Conservation (phyloP, 164 flowering plant genomes). For the Vitis labrusca region DNA sequence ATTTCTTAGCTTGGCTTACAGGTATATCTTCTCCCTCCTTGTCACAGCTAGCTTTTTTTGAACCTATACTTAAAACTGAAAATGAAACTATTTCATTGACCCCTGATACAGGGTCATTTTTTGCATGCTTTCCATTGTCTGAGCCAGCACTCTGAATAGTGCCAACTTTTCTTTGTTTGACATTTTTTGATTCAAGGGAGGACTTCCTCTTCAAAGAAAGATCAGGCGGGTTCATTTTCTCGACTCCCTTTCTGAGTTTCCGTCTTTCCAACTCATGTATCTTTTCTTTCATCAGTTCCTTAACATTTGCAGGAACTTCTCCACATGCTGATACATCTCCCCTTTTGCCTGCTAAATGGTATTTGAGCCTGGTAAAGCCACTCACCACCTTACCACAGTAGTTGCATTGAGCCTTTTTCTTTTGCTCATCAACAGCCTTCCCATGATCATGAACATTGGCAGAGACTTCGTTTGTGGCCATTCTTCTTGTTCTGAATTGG, state of each 20-base stretch:
- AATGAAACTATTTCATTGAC: not conserved
- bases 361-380: conserved; percentile 47
- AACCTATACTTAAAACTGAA: not conserved
- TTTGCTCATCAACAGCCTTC: conserved; percentile 24
- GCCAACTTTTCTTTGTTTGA: conserved; percentile 15
- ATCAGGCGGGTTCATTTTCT: conserved; percentile 14
- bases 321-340: conserved; percentile 49
- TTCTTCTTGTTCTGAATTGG: not conserved
- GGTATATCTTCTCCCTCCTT: conserved; percentile 12
- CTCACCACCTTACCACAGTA: conserved; percentile 49
- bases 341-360: conserved; percentile 51
- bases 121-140: conserved; percentile 11
- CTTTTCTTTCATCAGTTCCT: conserved; percentile 24
- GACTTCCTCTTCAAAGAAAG: conserved; percentile 18
- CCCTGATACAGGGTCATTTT: conserved; percentile 3
- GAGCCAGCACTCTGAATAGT: conserved; percentile 5
- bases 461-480: conserved; percentile 19
- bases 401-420: conserved; percentile 41
- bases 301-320: conserved; percentile 41
- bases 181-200: conserved; percentile 1
- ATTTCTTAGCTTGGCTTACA: conserved; percentile 21
- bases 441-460: conserved; percentile 39
- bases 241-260: conserved; percentile 21
- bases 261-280: conserved; percentile 21
- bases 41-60: conserved; percentile 2